These are phyloP conservation scores for Chaetomium sp. DNA, from an alignment of 2,329 filamentous ascomycete genomes.

Conservation along the genomic window DNA sequence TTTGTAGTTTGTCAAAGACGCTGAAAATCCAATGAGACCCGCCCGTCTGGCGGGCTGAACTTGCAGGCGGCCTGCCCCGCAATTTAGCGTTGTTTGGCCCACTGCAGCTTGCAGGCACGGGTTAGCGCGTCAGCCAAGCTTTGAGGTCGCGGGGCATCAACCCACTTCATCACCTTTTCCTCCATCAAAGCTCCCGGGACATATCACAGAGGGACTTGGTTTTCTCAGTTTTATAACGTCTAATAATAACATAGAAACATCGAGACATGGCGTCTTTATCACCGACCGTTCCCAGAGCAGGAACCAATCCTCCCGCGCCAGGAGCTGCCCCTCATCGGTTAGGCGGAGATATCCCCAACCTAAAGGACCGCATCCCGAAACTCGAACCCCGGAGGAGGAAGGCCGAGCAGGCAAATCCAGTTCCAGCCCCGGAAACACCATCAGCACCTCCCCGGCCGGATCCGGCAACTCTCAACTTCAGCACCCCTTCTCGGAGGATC, in stretches of 20 bases:
- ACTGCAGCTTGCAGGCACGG: slow-evolving; percentile 10
- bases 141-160: neutral
- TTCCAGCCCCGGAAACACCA: slow-evolving; percentile 70
- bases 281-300: neutral
- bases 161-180: neutral
- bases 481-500: slow-evolving; percentile 68
- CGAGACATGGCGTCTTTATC: slow-evolving; percentile 8
- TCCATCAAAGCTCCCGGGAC: neutral
- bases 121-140: slow-evolving; percentile 8
- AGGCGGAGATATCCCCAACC: slow-evolving; percentile 36
- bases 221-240: neutral
- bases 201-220: neutral
- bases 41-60: slow-evolving; percentile 14
- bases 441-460: slow-evolving; percentile 62
- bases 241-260: neutral
- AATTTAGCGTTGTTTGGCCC: slow-evolving; percentile 16
- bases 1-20: slow-evolving; percentile 10
- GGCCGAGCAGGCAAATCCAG: slow-evolving; percentile 43
- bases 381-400: slow-evolving; percentile 57
- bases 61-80: slow-evolving; percentile 18
- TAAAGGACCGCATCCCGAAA: slow-evolving; percentile 57
- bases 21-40: neutral
- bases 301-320: neutral
- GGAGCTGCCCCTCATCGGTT: neutral
- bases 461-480: slow-evolving; percentile 54